These are phyloP conservation scores for Metschnikowia picachoensis DNA, from an alignment of 805 yeast genomes.

Conservation along the genomic window DNA sequence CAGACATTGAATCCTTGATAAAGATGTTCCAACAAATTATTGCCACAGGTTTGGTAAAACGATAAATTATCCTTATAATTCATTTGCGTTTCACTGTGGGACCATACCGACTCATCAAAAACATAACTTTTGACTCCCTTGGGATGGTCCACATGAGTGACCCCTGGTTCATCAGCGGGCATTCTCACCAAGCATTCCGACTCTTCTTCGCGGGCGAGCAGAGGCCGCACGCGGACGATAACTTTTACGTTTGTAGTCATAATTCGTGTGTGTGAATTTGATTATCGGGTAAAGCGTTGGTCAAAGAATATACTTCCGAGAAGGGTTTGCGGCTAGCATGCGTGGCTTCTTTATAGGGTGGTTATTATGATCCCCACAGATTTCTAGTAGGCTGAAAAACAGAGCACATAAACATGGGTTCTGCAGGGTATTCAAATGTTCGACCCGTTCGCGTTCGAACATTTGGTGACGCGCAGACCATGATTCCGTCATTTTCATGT, in stretches of 20 bases:
- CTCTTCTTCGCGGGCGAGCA: slow-evolving; percentile 34
- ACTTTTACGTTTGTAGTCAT: slow-evolving; percentile 38
- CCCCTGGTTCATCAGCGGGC: slow-evolving; percentile 24
- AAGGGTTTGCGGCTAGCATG: too few species aligned
- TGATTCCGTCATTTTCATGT: too few species aligned
- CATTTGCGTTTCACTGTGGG: slow-evolving; percentile 31
- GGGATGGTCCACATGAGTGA: slow-evolving; percentile 21
- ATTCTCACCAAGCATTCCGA: slow-evolving; percentile 27
- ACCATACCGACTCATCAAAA: slow-evolving; percentile 54
- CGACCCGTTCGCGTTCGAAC: neutral
- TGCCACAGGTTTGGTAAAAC: slow-evolving; percentile 54
- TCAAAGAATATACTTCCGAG: too few species aligned
- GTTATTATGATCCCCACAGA: neutral
- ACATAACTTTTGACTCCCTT: slow-evolving; percentile 36
- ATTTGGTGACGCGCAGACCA: too few species aligned
- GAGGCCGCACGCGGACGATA: slow-evolving; percentile 52
- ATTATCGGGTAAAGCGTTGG: too few species aligned
- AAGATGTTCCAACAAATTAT: slow-evolving; percentile 54
- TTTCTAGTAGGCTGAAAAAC: neutral
- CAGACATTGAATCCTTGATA: slow-evolving; percentile 43
- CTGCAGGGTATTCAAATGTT: neutral
- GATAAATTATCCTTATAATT: slow-evolving; percentile 44
- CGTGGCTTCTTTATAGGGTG: neutral
- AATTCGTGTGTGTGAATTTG: too few species aligned
- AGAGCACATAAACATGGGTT: slow-evolving; percentile 4